Base-by-base conservation (phyloP, 106 monocot genomes). In the Allium cepa region DNA sequence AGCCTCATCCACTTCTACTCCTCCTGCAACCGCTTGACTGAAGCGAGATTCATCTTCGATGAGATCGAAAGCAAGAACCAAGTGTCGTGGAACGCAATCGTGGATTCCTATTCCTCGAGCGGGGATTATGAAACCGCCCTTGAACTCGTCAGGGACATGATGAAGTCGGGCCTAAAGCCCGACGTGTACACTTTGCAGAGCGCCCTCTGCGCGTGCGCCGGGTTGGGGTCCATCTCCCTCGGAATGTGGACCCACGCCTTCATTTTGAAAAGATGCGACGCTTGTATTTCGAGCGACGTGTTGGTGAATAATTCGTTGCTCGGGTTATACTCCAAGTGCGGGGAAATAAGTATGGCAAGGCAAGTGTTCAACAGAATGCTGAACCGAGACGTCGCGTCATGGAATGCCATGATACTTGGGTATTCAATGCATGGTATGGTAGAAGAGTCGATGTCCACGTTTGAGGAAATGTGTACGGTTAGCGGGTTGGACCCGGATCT, bases 181-280 rank as follows among this genome's bases (percentile, higher is more conserved):
- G 94, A 95, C 50, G 76, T 18, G 13, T 91, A 74, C 69, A 77
- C 83, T 0, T 4, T 88, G 7, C 91, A 88, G 77, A 95, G 91
- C 69, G 79, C 83, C 12, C 53, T 85, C 8, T 69, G 61, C 7
- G 91, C 91, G 4, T 95, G 91, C 67, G 80, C 61, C 0, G 83
- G 75, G 1, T 47, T 83, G 11, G 88, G 85, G 0, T 56, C 81
- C 3, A 46, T 83, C 10, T 81, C 81, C 1, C 63, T 91, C 17
- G 91, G 88, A 0, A 69, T 91, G 64, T 95, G 91, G 91, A 79
- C 67, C 47, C 91, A 91, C 59, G 77, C 78, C 14, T 78, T 80
- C 27, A 18, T 68, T 51, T 13, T 56, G 11, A 68, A 16, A 3
- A 52, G n/a, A 7, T 36, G 68, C 14, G 27, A 15, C 18, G 9